Percentiles rank a stretch among this genome's conserved stretches.
Conservation (phyloP, 2,329 filamentous ascomycete genomes). For the Talaromyces sp. region DNA sequence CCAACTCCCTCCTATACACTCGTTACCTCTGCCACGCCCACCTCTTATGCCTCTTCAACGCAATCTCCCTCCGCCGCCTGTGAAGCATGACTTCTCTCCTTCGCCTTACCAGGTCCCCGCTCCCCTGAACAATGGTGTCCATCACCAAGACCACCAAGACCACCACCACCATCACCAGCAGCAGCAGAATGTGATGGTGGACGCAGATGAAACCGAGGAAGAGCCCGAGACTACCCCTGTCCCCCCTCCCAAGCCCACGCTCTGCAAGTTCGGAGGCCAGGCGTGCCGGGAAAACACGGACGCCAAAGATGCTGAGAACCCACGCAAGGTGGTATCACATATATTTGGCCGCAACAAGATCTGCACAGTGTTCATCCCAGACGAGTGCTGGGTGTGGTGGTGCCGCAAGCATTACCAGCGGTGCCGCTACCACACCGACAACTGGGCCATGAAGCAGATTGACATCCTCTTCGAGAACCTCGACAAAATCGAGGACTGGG, state of each 20-base stretch:
- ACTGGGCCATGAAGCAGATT: constrained; percentile 58
- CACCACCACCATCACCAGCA: background rate
- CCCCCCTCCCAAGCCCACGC: background rate
- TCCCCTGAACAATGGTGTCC: background rate
- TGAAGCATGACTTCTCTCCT: background rate
- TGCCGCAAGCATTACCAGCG: constrained; percentile 83
- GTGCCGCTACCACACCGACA: constrained; percentile 59
- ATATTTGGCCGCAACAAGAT: constrained; percentile 79
- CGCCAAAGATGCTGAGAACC: background rate
- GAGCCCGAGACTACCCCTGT: background rate
- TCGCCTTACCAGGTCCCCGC: background rate
- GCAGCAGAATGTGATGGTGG: background rate
- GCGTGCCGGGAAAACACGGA: background rate
- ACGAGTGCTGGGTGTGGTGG: constrained; percentile 66
- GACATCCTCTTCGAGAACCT: constrained; percentile 61
- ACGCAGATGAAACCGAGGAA: background rate
- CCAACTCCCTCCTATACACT: background rate
- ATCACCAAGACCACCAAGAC: background rate
- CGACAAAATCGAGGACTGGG: constrained; percentile 59
- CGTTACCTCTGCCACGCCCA: background rate
- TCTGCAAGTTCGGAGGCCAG: background rate
- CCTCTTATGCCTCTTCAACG: background rate
- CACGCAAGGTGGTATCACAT: constrained; percentile 71
- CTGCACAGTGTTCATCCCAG: constrained; percentile 65
- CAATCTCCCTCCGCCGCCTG: background rate